Conservation (phyloP, 2,329 filamentous ascomycete species). For the Xylariaceae sp. region DNA sequence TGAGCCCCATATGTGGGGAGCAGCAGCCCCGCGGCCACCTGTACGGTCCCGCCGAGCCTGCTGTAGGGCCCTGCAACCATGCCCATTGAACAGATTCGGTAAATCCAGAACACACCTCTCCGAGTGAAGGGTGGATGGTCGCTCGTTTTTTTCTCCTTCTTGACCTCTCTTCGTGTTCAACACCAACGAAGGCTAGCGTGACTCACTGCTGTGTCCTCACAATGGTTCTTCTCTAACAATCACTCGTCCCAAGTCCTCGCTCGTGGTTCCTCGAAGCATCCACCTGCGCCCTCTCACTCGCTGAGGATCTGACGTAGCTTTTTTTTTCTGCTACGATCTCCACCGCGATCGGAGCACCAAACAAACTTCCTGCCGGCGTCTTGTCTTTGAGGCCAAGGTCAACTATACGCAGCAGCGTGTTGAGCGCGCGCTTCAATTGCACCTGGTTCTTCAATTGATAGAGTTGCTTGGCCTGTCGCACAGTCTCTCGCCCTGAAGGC, state of each 20-base stretch:
- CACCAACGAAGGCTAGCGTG: background rate
- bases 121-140: background rate
- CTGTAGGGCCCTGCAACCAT: too few species aligned
- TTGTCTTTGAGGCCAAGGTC: conserved; percentile 4
- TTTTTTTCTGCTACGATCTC: conserved; percentile 6
- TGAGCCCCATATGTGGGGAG: too few species aligned
- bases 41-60: too few species aligned
- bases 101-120: background rate
- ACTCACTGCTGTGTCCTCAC: background rate
- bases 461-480: too few species aligned
- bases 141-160: background rate
- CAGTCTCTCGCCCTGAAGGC: background rate
- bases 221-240: background rate
- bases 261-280: background rate
- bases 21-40: too few species aligned
- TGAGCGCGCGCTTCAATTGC: background rate
- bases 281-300: background rate
- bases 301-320: background rate
- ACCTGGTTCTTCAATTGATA: background rate
- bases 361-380: conserved; percentile 6
- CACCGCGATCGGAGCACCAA: conserved; percentile 23
- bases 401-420: background rate
- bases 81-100: too few species aligned
- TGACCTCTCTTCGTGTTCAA: background rate
- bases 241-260: background rate